Percentiles rank a stretch among this genome's conserved stretches.
Evolutionary conservation across 805 yeast species (phyloP).

Genomic region (Hanseniaspora clermontiae): DNA sequence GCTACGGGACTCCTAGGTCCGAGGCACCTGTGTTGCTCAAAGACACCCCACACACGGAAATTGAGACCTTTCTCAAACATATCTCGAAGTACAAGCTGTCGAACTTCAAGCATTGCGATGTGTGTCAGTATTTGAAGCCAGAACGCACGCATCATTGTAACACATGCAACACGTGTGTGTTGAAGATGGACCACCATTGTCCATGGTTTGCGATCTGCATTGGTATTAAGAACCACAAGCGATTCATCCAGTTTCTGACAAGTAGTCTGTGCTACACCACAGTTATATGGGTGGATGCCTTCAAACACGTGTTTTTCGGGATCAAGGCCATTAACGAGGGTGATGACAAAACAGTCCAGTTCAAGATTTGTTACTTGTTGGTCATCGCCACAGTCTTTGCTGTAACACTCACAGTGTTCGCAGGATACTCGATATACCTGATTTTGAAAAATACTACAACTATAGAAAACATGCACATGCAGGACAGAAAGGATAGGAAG

Average conservation of each 20-base stretch:
- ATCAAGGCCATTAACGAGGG: constrained; percentile 33
- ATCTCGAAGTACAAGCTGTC: not conserved
- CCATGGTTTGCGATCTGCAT: constrained; percentile 91
- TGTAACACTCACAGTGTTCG: constrained; percentile 46
- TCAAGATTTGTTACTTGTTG: constrained; percentile 50
- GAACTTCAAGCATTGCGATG: constrained; percentile 1
- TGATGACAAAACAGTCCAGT: constrained; percentile 33
- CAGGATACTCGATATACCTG: constrained; percentile 46
- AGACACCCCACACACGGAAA: not conserved
- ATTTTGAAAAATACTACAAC: constrained; percentile 62
- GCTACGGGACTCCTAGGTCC: not conserved
- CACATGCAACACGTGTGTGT: constrained; percentile 51
- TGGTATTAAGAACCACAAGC: constrained; percentile 70
- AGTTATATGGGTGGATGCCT: constrained; percentile 27
- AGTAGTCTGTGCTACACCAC: constrained; percentile 40
- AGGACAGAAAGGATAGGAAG: constrained; percentile 35
- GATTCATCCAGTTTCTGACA: constrained; percentile 58
- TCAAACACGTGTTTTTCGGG: not conserved
- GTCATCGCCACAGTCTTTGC: constrained; percentile 42
- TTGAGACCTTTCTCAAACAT: not conserved
- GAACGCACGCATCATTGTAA: constrained; percentile 82
- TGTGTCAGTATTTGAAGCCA: constrained; percentile 43
- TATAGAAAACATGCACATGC: constrained; percentile 54
- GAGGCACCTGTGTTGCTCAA: not conserved
- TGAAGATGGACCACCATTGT: constrained; percentile 87